Conservation (phyloP, 169 alveolate species). For the Blepharisma undulans region DNA sequence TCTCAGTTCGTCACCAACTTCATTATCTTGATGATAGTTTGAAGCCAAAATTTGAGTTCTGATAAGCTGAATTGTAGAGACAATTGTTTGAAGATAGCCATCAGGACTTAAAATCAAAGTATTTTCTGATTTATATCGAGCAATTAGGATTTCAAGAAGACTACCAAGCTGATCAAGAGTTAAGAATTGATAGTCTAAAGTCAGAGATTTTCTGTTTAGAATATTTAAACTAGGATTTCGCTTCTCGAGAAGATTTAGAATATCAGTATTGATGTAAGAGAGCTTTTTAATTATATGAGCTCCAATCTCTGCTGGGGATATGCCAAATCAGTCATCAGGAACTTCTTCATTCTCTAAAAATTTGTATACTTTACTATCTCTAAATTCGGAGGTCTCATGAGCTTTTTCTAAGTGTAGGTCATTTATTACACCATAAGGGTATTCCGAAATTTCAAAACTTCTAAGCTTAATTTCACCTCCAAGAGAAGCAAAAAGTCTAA, state of each 20-base stretch:
- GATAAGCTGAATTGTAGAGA: neutral
- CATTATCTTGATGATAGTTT: neutral
- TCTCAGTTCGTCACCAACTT: neutral
- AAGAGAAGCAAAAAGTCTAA: neutral
- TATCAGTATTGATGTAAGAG: neutral
- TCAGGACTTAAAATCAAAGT: neutral
- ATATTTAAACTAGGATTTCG: neutral
- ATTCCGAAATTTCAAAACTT: neutral
- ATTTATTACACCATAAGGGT: neutral
- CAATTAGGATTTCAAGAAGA: neutral
- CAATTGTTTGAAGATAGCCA: neutral
- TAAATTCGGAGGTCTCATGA: neutral
- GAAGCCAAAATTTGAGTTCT: constrained; percentile 10
- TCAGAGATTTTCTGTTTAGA: neutral
- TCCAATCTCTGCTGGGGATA: neutral
- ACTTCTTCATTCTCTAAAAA: neutral
- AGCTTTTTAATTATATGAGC: neutral
- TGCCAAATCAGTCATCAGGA: neutral
- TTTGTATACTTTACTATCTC: neutral
- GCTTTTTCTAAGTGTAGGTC: neutral
- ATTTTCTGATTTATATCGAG: neutral
- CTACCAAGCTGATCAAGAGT: neutral
- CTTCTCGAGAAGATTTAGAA: neutral
- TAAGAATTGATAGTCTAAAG: neutral
- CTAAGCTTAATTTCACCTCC: neutral